Conservation (phyloP, 225 moss, liverwort and hornwort species). For the Thuidium tamariscinum region DNA sequence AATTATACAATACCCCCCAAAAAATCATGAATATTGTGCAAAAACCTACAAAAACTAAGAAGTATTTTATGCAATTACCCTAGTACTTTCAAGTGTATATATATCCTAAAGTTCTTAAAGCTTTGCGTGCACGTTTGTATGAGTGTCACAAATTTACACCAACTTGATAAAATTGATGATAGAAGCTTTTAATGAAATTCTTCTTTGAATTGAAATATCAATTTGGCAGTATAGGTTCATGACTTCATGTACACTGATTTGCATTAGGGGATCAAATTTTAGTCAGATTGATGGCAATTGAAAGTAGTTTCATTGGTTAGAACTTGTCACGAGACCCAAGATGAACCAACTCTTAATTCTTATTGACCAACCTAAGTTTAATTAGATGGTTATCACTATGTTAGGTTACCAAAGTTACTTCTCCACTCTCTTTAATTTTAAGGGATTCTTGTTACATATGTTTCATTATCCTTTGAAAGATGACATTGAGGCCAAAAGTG, state of each 20-base stretch:
- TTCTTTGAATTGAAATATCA: neutral
- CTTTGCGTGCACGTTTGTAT: too few relatives aligned
- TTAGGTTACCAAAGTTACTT: neutral
- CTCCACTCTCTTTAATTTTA: neutral
- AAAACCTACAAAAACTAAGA: too few relatives aligned
- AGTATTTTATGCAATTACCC: too few relatives aligned
- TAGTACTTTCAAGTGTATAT: fast-evolving
- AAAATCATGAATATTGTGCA: too few relatives aligned
- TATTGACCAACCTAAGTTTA: neutral
- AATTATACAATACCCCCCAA: too few relatives aligned
- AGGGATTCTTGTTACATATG: neutral
- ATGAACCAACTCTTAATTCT: neutral
- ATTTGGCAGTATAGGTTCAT: fast-evolving
- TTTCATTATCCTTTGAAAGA: neutral
- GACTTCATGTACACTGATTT: neutral
- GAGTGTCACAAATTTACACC: fast-evolving
- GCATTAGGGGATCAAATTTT: neutral
- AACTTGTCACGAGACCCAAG: neutral
- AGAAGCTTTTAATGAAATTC: neutral
- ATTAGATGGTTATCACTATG: neutral
- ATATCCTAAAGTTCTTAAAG: neutral
- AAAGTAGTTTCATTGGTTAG: neutral
- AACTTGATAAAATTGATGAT: neutral
- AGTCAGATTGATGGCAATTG: neutral
- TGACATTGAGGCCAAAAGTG: fast-evolving